Conservation (phyloP, 2,329 filamentous ascomycete species). For the Stachybotrys chlorohalonatus region DNA sequence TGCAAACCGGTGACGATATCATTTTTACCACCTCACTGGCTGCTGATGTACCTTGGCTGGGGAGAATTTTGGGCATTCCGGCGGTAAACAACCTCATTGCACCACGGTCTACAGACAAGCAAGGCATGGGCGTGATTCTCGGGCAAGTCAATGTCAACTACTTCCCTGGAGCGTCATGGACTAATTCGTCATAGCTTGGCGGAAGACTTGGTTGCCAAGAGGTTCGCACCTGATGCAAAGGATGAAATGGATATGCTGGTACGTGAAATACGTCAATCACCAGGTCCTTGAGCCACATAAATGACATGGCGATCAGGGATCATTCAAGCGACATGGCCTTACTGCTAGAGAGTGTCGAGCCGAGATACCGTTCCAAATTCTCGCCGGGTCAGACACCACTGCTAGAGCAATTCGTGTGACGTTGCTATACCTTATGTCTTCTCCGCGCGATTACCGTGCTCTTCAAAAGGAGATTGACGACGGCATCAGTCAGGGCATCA, state of each 20-base stretch:
- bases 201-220: not conserved
- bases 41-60: not conserved
- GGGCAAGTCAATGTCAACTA: not conserved
- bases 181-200: not conserved
- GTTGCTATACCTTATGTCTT: constrained; percentile 37
- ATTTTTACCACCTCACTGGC: not conserved
- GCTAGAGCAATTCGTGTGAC: constrained; percentile 39
- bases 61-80: not conserved
- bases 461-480: constrained; percentile 34
- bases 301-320: not conserved
- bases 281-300: not conserved
- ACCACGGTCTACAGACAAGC: not conserved
- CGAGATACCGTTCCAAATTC: constrained; percentile 16
- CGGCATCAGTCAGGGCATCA: constrained; percentile 18
- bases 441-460: constrained; percentile 31
- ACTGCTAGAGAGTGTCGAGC: constrained; percentile 16
- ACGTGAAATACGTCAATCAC: not conserved
- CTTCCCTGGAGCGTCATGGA: not conserved
- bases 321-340: not conserved
- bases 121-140: not conserved
- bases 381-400: constrained; percentile 38
- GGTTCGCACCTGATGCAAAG: not conserved
- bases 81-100: not conserved
- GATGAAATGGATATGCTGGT: not conserved
- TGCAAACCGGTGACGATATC: not conserved